Base-by-base conservation (phyloP, 2,329 filamentous ascomycete species). In the Clarireedia homoeocarpa region DNA sequence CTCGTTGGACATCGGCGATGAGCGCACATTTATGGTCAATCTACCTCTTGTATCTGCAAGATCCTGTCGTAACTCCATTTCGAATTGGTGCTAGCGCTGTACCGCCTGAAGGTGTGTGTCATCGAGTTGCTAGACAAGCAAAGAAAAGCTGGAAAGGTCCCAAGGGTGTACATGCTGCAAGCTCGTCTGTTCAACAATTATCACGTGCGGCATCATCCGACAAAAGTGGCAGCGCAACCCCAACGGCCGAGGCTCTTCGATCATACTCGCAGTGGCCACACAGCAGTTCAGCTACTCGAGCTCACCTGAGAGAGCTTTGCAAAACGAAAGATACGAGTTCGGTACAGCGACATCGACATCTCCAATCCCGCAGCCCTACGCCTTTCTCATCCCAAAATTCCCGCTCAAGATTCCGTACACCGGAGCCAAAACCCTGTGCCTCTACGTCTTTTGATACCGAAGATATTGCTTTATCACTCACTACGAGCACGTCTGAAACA, bases 141-240 rank as follows among this genome's bases (percentile, higher is more conserved):
- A 84, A 80, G 70, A 75, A 80, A 65, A 85, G 79, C 64, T 87
- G 84, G 84, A 85, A 82, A 66, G 83, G 82, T 1, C 76, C 80
- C 3, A 82, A 77, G 59, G 58, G 61, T 17, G 61, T 52, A 24
- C 48, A 50, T n/a, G 34, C 27, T 27, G 12, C 46, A 24, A 24
- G 39, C 27, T 14, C 38, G 27, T 34, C 14, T 10, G 26, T 27
- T 38, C 24, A 50, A 3, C 12, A 46, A 17, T 23, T 56, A 44
- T 62, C 65, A 61, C 55, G 59, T 57, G 50, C 15, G 47, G 58
- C 59, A 44, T 61, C 63, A n/a, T 40, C 7, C 39, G 63, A 60
- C 51, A 76, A 76, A 65, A 82, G 77, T 64, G 76, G 78, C 20
- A 82, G 78, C 65, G 74, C 71, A 48, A 84, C 81, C 1, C 81